Evolutionary conservation across 352 stramenopile genomes (phyloP).

Genomic region (Phytophthora agathidicida): DNA sequence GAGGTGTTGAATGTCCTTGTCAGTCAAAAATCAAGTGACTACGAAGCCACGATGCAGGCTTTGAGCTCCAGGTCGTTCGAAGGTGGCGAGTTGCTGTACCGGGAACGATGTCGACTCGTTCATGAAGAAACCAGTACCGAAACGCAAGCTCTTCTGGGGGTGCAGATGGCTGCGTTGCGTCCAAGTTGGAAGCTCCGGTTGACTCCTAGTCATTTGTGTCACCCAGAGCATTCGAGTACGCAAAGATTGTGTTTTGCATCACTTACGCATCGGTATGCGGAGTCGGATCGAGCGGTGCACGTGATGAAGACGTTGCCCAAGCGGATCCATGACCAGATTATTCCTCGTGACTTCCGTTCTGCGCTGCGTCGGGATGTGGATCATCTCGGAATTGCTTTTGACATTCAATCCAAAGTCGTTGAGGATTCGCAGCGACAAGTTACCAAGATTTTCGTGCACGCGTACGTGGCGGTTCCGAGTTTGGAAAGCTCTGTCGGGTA

Average conservation of each 20-base stretch:
- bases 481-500: constrained; percentile 4
- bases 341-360: constrained; percentile 42
- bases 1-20: constrained; percentile 58
- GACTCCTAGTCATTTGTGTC: constrained; percentile 16
- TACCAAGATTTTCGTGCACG: constrained; percentile 50
- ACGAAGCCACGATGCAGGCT: constrained; percentile 42
- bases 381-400: constrained; percentile 56
- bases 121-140: neutral
- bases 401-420: constrained; percentile 37
- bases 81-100: constrained; percentile 39
- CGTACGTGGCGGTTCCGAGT: constrained; percentile 49
- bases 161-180: constrained; percentile 26
- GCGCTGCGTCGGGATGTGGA: constrained; percentile 51
- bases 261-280: constrained; percentile 48
- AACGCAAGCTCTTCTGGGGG: constrained; percentile 26
- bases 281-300: constrained; percentile 52
- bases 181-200: constrained; percentile 16
- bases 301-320: constrained; percentile 74
- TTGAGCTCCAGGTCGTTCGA: constrained; percentile 42
- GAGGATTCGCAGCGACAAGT: neutral
- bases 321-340: constrained; percentile 52
- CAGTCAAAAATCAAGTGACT: constrained; percentile 37
- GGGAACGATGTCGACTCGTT: constrained; percentile 36
- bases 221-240: constrained; percentile 23
- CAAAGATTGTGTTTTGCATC: constrained; percentile 50